Base-by-base conservation (phyloP, 2,329 filamentous ascomycete genomes). In the Sporothrix pseudoabietina region DNA sequence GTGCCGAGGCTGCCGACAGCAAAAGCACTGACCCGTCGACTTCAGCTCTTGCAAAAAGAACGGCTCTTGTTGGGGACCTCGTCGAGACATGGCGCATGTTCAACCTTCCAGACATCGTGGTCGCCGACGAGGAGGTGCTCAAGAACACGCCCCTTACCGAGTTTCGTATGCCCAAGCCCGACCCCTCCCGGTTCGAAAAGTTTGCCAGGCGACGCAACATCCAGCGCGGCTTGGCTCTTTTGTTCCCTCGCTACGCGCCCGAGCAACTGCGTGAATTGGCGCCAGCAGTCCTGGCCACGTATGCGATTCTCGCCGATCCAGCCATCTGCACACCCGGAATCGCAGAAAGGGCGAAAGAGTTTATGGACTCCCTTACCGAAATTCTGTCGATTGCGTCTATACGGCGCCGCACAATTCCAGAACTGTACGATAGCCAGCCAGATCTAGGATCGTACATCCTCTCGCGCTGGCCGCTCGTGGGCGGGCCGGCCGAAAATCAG, bases 31-130 rank as follows among this genome's bases (percentile, higher is more conserved):
- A n/a, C 30, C 22, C 26, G 55, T 39, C 32, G 47, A 30, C 41
- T n/a, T 7, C 41, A 9, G 41, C 41, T 8, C 41, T 14, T 14
- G 10, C 22, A 44, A 49, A 32, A 44, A 66, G 35, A 39, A 49
- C 52, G 75, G 76, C 76, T 10, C 79, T 84, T 72, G 76, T 84
- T 2, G 75, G 76, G 22, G 83, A 85, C 74, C 79, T 85, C 3
- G 76, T 84, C 19, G 79, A 82, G 30, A 79, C 82, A 19, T 85
- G 83, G 84, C 81, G 81, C 57, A 74, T 82, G 14, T 79, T 85
- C 72, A 79, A 80, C 39, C 74, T 81, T 22, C 81, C 82, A n/a
- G 75, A 76, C 44, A 55, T 76, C 7, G 71, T 75, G 16, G 69
- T 74, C 16, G 55, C 72, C 6, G 74, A 77, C 66, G 22, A 41